These are phyloP conservation scores for Mycena citricolor DNA, from an alignment of 1,284 basidiomycete species.

Conservation along the genomic window DNA sequence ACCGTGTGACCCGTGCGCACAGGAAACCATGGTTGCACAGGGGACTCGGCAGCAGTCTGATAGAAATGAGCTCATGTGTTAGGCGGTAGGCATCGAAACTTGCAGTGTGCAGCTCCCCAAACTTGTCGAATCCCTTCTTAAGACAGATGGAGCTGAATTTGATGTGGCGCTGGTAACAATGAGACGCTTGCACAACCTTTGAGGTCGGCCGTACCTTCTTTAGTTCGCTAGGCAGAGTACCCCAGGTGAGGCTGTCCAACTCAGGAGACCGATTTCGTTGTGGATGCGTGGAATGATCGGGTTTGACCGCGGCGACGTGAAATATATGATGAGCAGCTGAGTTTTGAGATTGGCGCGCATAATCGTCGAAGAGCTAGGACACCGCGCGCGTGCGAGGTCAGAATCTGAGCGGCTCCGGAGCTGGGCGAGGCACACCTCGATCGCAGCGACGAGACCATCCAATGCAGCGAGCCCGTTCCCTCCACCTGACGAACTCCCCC, in stretches of 20 bases:
- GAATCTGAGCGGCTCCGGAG: no score
- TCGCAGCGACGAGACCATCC: conserved; percentile 67
- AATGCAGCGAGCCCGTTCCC: conserved; percentile 64
- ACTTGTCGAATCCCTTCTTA: conserved; percentile 42
- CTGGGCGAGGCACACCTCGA: conserved; percentile 75
- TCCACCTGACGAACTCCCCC: conserved; percentile 32
- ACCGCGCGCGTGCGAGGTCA: background rate
- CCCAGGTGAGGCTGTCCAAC: conserved; percentile 65
- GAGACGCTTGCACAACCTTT: background rate
- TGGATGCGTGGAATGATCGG: conserved; percentile 56
- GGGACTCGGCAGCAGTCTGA: conserved; percentile 38
- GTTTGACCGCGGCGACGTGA: conserved; percentile 57
- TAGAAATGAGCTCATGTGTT: conserved; percentile 14
- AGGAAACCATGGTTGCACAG: conserved; percentile 56
- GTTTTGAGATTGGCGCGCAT: conserved; percentile 30
- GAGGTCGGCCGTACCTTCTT: conserved; percentile 47
- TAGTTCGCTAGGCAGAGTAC: conserved; percentile 59
- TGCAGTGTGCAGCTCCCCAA: conserved; percentile 50
- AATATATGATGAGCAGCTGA: conserved; percentile 49
- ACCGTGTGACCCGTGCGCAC: conserved; percentile 46
- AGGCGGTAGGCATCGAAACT: background rate
- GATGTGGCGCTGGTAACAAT: conserved; percentile 53
- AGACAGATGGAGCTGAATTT: conserved; percentile 54
- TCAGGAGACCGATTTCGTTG: conserved; percentile 49
- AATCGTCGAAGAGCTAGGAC: conserved; percentile 54